Evolutionary conservation across 2,329 filamentous ascomycete genomes (phyloP).

Genomic region (Truncatella angustata): DNA sequence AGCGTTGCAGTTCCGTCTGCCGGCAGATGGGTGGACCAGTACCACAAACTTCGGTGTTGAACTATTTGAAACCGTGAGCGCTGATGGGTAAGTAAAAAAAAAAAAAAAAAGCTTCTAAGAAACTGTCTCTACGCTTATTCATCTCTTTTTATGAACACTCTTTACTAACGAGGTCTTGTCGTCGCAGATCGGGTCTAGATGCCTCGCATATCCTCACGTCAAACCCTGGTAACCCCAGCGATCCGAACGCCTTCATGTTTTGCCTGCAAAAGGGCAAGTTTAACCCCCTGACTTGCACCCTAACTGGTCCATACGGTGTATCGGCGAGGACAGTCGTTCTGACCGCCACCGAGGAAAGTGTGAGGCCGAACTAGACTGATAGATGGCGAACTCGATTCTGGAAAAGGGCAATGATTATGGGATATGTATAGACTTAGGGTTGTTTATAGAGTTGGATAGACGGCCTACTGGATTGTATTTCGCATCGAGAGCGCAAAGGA

Average conservation of each 20-base stretch:
- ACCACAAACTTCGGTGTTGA: constrained; percentile 20
- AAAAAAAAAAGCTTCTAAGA: not conserved
- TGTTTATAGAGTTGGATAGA: not conserved
- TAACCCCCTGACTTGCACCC: constrained; percentile 20
- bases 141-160: not conserved
- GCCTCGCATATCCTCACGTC: constrained; percentile 16
- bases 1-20: constrained; percentile 19
- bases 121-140: not conserved
- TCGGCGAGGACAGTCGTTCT: constrained; percentile 16
- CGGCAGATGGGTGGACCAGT: constrained; percentile 20
- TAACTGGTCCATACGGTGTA: constrained; percentile 17
- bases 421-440: not conserved
- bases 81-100: constrained; percentile 19
- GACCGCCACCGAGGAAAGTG: constrained; percentile 13
- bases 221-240: constrained; percentile 16
- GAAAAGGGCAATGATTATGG: not conserved
- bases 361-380: constrained; percentile 15
- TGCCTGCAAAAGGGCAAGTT: constrained; percentile 26
- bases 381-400: not conserved
- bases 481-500: too few species aligned
- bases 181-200: constrained; percentile 18
- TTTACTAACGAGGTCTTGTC: not conserved
- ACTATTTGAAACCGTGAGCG: constrained; percentile 15
- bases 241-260: constrained; percentile 21
- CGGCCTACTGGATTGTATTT: too few species aligned